Percentiles rank a stretch among this genome's conserved stretches.
Evolutionary conservation across 345 rosid species (phyloP).

Genomic region (Limnanthes douglasii): DNA sequence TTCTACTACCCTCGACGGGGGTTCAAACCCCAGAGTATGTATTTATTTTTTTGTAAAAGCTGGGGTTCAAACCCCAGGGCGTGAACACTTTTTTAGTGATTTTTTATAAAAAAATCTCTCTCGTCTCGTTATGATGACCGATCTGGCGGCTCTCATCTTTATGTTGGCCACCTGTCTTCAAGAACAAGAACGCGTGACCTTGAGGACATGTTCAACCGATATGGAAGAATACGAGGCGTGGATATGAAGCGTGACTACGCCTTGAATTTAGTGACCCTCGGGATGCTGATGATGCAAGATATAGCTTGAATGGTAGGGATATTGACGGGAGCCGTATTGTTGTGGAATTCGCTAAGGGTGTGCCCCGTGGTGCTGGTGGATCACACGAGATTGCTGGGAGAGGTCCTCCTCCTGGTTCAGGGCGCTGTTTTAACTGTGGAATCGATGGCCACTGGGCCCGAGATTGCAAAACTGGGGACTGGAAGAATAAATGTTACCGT

Average conservation of each 20-base stretch:
- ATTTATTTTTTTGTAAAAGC: too few species aligned
- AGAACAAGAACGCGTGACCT: slow-evolving; percentile 60
- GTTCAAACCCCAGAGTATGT: too few species aligned
- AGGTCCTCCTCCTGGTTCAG: slow-evolving; percentile 83
- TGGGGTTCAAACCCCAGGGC: too few species aligned
- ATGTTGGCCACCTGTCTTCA: slow-evolving; percentile 56
- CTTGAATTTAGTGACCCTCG: slow-evolving; percentile 71
- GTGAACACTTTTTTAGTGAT: too few species aligned
- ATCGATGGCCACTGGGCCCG: slow-evolving; percentile 93
- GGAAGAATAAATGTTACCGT: slow-evolving; percentile 80
- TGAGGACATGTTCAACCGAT: slow-evolving; percentile 58
- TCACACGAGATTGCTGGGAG: slow-evolving; percentile 58
- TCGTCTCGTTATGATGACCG: slow-evolving; percentile 77
- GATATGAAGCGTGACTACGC: slow-evolving; percentile 96
- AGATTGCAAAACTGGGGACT: slow-evolving; percentile 85
- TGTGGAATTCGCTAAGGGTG: slow-evolving; percentile 78
- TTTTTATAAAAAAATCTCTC: too few species aligned
- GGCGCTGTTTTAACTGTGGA: slow-evolving; percentile 77
- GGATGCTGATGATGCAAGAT: slow-evolving; percentile 80
- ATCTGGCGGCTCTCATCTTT: slow-evolving; percentile 47
- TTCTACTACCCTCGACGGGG: too few species aligned
- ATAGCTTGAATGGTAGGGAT: slow-evolving; percentile 55
- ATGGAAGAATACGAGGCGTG: slow-evolving; percentile 86
- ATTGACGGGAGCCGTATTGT: slow-evolving; percentile 62
- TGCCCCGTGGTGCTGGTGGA: slow-evolving; percentile 63